These are phyloP conservation scores for Pseudonitzschia pungens DNA, from an alignment of 108 stramenopile genomes.

Conservation along the genomic window DNA sequence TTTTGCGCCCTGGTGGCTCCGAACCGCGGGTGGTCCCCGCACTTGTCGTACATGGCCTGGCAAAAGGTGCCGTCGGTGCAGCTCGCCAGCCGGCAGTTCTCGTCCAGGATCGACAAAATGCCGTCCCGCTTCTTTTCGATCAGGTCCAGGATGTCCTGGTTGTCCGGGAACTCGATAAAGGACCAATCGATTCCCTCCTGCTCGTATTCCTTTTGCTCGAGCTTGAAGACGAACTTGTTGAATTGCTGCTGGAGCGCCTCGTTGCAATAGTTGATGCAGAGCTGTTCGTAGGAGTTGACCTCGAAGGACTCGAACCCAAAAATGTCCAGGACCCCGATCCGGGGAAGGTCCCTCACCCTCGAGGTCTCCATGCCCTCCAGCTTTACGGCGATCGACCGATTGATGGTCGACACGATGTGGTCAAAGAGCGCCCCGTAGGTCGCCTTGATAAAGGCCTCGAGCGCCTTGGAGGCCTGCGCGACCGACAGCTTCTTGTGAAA, in stretches of 20 bases:
- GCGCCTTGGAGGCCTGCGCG: conserved; percentile 60
- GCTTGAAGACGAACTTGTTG: conserved; percentile 87
- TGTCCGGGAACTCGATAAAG: conserved; percentile 90
- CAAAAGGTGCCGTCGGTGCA: conserved; percentile 62
- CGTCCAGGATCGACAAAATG: conserved; percentile 72
- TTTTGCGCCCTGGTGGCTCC: conserved; percentile 53
- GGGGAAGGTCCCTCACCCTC: conserved; percentile 26
- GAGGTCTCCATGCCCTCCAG: not conserved
- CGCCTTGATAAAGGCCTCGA: conserved; percentile 94
- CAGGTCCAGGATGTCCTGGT: conserved; percentile 87
- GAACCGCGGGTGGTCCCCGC: conserved; percentile 47
- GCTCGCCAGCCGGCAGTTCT: conserved; percentile 65
- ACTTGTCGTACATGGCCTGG: conserved; percentile 60
- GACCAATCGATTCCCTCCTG: conserved; percentile 86
- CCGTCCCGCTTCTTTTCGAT: conserved; percentile 83
- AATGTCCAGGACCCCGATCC: conserved; percentile 97
- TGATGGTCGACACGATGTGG: conserved; percentile 85
- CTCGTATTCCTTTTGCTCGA: conserved; percentile 82
- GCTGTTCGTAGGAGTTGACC: conserved; percentile 89
- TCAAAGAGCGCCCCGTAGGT: conserved; percentile 88
- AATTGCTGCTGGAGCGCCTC: conserved; percentile 93
- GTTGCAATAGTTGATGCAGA: conserved; percentile 97
- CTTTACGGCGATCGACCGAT: conserved; percentile 63
- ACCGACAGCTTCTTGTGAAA: conserved; percentile 74
- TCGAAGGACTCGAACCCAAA: conserved; percentile 98